Evolutionary conservation across 768 basidiomycete species (phyloP).

Genomic region (Kwoniella shandongensis): DNA sequence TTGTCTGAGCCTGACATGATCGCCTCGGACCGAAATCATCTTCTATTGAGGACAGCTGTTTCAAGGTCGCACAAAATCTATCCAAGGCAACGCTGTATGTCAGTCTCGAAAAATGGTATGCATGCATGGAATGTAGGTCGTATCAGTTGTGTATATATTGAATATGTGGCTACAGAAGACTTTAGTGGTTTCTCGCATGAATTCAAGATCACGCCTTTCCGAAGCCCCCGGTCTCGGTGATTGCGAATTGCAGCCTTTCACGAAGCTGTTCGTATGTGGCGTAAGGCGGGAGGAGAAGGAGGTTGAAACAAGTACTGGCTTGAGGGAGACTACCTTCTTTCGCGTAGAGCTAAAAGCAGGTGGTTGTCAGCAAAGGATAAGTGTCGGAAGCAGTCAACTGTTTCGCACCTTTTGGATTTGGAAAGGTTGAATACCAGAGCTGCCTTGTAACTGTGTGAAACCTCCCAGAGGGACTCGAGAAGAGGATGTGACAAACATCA

Average conservation of each 20-base stretch:
- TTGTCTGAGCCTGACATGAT: no score
- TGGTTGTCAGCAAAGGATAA: slow-evolving; percentile 8
- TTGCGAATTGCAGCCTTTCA: slow-evolving; percentile 82
- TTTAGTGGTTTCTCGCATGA: no score
- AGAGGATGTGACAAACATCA: slow-evolving; percentile 91
- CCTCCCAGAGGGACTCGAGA: slow-evolving; percentile 92
- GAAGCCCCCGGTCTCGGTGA: slow-evolving; percentile 95
- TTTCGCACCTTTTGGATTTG: slow-evolving; percentile 94
- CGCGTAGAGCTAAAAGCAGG: slow-evolving; percentile 29
- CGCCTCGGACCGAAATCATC: no score
- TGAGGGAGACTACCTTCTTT: slow-evolving; percentile 38
- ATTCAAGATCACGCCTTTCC: slow-evolving; percentile 74
- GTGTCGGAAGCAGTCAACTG: neutral
- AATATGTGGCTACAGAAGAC: no score
- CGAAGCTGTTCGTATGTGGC: slow-evolving; percentile 95
- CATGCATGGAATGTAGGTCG: no score
- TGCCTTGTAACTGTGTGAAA: slow-evolving; percentile 81
- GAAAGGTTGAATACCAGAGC: slow-evolving; percentile 79
- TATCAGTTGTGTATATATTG: no score
- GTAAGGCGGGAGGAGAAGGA: slow-evolving; percentile 71
- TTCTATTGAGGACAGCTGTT: no score
- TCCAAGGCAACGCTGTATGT: no score
- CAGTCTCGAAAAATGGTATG: no score
- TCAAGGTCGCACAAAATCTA: no score
- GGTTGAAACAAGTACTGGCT: slow-evolving; percentile 52